A percentile compares a stretch with the other conserved stretches of the same genome.
Evolutionary conservation across 257 asterid species (phyloP).

Genomic region (Primulina huaijiensis): DNA sequence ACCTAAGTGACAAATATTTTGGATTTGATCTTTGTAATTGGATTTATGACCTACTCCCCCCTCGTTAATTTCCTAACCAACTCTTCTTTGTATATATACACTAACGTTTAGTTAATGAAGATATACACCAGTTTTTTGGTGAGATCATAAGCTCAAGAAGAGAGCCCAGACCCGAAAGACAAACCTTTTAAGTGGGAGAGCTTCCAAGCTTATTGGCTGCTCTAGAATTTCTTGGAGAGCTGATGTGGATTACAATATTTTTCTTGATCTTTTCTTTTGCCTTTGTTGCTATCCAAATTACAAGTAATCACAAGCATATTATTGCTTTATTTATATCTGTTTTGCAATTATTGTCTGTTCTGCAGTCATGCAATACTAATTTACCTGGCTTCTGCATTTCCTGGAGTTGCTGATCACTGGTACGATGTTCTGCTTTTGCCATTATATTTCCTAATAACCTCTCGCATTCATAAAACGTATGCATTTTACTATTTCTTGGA

Average conservation of each 20-base stretch:
- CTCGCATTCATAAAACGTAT: neutral
- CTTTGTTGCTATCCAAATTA: neutral
- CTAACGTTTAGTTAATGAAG: neutral
- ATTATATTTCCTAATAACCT: neutral
- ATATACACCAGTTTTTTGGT: neutral
- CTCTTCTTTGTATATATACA: no score
- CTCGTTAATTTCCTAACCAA: neutral
- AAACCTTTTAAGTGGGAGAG: no score
- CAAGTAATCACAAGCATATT: neutral
- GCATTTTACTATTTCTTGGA: no score
- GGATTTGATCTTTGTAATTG: neutral
- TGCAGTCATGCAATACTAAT: slow-evolving; percentile 84
- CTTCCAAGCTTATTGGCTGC: no score
- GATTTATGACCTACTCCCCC: neutral
- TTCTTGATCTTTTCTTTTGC: no score
- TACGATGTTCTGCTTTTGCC: slow-evolving; percentile 26
- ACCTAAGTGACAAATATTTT: neutral
- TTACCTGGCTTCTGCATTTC: slow-evolving; percentile 67
- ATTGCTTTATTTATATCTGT: no score
- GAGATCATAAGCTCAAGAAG: no score
- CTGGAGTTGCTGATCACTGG: slow-evolving; percentile 92
- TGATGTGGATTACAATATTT: no score
- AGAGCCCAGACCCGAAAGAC: no score
- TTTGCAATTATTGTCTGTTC: no score
- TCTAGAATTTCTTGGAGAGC: no score